These are phyloP conservation scores for Pseudonectria foliicola DNA, from an alignment of 2,329 filamentous ascomycete species.

Conservation along the genomic window DNA sequence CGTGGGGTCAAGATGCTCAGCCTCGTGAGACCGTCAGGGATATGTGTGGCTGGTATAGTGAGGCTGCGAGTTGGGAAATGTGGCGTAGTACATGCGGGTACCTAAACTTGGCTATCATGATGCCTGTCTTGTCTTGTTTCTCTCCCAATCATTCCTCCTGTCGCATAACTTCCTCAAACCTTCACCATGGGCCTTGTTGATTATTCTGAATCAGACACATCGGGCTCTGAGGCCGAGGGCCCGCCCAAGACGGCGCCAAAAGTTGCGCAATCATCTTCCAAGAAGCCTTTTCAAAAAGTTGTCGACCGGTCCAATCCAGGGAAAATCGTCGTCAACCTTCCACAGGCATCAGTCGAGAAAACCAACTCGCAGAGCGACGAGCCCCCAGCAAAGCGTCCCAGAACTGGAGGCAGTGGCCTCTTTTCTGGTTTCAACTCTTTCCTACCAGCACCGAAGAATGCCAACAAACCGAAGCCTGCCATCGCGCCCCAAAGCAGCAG, in stretches of 20 bases:
- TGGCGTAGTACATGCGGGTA: too few relatives aligned
- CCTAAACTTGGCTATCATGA: too few relatives aligned
- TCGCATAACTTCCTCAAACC: not conserved
- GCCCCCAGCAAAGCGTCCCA: conserved; percentile 63
- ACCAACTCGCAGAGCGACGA: conserved; percentile 16
- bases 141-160: not conserved
- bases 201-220: conserved; percentile 81
- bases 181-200: conserved; percentile 68
- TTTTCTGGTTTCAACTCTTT: conserved; percentile 83
- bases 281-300: conserved; percentile 68
- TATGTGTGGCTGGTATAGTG: too few relatives aligned
- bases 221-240: conserved; percentile 49
- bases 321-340: conserved; percentile 77
- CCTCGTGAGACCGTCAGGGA: conserved; percentile 10
- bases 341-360: conserved; percentile 43
- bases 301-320: conserved; percentile 73
- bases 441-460: conserved; percentile 73
- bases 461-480: conserved; percentile 25
- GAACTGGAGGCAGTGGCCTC: conserved; percentile 47
- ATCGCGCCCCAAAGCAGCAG: conserved; percentile 24
- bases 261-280: conserved; percentile 28
- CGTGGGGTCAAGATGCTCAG: conserved; percentile 6
- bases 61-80: too few relatives aligned
- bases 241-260: conserved; percentile 24
- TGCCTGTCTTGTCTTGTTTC: too few relatives aligned